Evolutionary conservation across 176 grass and related monocot genomes (phyloP), one percentile per base, ranked within the genome.

Genomic region (Cenchrus americanus): DNA sequence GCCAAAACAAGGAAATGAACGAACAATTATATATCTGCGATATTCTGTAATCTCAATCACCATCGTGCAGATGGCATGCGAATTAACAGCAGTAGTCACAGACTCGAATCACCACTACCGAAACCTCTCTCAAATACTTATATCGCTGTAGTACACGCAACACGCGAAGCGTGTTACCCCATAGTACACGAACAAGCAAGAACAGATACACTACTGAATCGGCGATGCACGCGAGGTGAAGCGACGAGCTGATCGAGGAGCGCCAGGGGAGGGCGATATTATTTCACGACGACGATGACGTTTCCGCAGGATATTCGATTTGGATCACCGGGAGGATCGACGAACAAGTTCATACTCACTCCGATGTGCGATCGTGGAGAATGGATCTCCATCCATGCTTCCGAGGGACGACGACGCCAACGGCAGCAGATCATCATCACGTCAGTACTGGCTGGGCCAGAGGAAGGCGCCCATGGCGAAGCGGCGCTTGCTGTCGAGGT

Each of bases 381-480:
- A 9, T 9, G 19, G 23, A 61, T 61, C 58, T 61, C n/a, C 58
- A 24, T 12, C n/a, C n/a, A 5, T 61, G 0, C 5, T 12, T 1
- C 9, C 12, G 2, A 10, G 55, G n/a, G 58, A 61, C n/a, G n/a
- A 10, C 8, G 21, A 9, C 53, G 21, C 1, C 55, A 7, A 58
- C 58, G 23, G 10, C 58, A 61, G 10, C 10, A 3, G 10, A 9
- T 8, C 4, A 44, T 43, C 42, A 8, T 1, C 19, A 17, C 7
- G 19, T 70, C 52, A 87, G 61, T 81, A 76, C 85, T 87, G 85
- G 78, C 10, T 67, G 24, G 82, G 78, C 89, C 86, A 94, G 42
- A 94, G 82, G 80, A 94, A 94, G 9, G 92, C 81, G 18, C 92
- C 89, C 71, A 94, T 94, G 84, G 87, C 90, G 42, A 89, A 92